Conservation (phyloP, 176 grass and related monocot species). For the Raddia distichophylla region DNA sequence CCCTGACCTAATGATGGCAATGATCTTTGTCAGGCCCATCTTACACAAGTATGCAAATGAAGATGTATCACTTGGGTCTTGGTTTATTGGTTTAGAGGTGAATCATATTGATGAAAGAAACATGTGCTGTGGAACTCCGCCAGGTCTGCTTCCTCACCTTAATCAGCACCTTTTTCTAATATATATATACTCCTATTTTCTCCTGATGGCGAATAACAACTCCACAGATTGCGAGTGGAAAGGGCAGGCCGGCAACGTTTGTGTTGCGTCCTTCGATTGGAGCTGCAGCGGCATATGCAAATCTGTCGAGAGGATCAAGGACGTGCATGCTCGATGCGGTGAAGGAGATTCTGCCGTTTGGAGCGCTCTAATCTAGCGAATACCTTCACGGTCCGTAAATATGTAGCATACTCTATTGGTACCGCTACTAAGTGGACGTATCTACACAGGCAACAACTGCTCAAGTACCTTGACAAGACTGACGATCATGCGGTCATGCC, state of each 20-base stretch:
- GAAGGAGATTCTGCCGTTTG: conserved; percentile 77
- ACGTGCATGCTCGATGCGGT: conserved; percentile 65
- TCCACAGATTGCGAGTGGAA: conserved; percentile 83
- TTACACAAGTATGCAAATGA: conserved; percentile 94
- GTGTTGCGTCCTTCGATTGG: conserved; percentile 84
- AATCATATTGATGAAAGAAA: conserved; percentile 90
- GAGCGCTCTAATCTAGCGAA: conserved; percentile 64
- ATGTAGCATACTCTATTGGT: conserved; percentile 36
- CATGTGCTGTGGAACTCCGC: conserved; percentile 94
- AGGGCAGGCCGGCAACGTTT: conserved; percentile 71
- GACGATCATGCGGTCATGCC: conserved; percentile 26
- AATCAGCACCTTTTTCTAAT: neutral
- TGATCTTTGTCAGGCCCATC: conserved; percentile 67
- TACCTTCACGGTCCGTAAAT: conserved; percentile 26
- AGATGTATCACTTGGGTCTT: conserved; percentile 86
- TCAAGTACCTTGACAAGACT: neutral
- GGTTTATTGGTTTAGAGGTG: conserved; percentile 90
- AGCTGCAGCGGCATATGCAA: conserved; percentile 90
- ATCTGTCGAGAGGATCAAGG: conserved; percentile 73
- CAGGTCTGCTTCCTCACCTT: conserved; percentile 53
- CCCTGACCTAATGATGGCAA: conserved; percentile 12
- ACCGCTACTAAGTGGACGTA: neutral
- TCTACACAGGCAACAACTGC: neutral
- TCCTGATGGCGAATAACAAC: neutral
- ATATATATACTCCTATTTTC: neutral